These are phyloP conservation scores for Rhinocladiella similis DNA, from an alignment of 2,329 filamentous ascomycete species.

Conservation along the genomic window DNA sequence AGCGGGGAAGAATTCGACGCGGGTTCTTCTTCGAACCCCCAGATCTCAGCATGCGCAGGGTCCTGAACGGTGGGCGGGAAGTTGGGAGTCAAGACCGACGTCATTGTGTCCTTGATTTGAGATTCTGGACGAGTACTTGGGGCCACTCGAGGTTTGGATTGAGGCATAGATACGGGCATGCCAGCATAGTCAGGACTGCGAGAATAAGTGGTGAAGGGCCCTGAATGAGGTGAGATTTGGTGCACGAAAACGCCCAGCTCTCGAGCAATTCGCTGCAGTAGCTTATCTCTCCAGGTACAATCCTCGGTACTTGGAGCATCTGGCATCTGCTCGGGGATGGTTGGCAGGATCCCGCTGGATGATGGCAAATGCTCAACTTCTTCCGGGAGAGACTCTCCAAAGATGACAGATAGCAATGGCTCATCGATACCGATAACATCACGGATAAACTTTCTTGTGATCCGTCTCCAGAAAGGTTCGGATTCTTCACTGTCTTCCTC, in stretches of 20 bases:
- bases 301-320: conserved; percentile 21
- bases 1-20: conserved; percentile 50
- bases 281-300: conserved; percentile 67
- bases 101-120: conserved; percentile 6
- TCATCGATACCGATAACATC: conserved; percentile 93
- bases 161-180: conserved; percentile 55
- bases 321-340: conserved; percentile 23
- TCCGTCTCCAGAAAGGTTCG: conserved; percentile 74
- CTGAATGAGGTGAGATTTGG: conserved; percentile 81
- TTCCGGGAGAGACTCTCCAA: conserved; percentile 73
- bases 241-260: conserved; percentile 84
- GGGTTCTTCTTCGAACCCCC: conserved; percentile 66
- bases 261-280: conserved; percentile 80
- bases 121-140: too few relatives aligned
- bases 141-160: conserved; percentile 29
- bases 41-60: conserved; percentile 57
- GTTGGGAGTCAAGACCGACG: conserved; percentile 37
- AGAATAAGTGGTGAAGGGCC: conserved; percentile 82
- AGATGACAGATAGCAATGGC: conserved; percentile 76
- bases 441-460: conserved; percentile 82
- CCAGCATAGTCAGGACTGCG: conserved; percentile 72
- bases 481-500: conserved; percentile 47
- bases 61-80: conserved; percentile 53
- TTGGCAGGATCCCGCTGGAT: conserved; percentile 17
- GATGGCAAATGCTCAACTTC: conserved; percentile 32